phyloP scores from a whole-genome alignment of 169 alveolate species.

The Eimeria praecox region DNA sequence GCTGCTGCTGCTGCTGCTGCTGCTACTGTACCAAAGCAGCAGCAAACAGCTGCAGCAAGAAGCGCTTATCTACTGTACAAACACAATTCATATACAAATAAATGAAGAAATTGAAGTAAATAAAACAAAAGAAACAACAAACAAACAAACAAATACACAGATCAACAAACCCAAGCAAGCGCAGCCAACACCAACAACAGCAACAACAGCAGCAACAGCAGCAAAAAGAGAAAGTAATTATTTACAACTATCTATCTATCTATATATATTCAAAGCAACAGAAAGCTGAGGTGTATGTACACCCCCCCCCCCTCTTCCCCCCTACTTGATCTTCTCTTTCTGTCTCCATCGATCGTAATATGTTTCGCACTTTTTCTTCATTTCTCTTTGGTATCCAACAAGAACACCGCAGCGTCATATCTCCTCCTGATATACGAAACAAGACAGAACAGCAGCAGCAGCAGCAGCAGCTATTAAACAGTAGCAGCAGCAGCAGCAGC shows the following conservation, averaged over 20 bases:
- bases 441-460: background rate
- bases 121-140: background rate
- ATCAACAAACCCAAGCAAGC: background rate
- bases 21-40: no score
- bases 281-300: conserved; percentile 1
- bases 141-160: conserved; percentile 7
- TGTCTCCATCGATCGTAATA: conserved; percentile 86
- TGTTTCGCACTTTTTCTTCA: conserved; percentile 93
- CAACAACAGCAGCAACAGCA: conserved; percentile 14
- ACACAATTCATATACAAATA: background rate
- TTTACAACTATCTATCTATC: no score
- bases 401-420: conserved; percentile 96
- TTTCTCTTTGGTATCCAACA: conserved; percentile 97
- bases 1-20: no score
- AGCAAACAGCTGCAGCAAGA: background rate
- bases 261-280: conserved; percentile 86
- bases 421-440: conserved; percentile 79
- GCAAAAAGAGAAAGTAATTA: no score
- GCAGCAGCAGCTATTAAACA: no score
- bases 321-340: conserved; percentile 75
- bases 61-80: background rate
- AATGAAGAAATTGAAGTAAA: no score
- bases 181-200: background rate
- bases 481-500: no score
- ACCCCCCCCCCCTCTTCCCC: background rate